Evolutionary conservation across 2,329 filamentous ascomycete genomes (phyloP).

Genomic region (Aspergillus niger): DNA sequence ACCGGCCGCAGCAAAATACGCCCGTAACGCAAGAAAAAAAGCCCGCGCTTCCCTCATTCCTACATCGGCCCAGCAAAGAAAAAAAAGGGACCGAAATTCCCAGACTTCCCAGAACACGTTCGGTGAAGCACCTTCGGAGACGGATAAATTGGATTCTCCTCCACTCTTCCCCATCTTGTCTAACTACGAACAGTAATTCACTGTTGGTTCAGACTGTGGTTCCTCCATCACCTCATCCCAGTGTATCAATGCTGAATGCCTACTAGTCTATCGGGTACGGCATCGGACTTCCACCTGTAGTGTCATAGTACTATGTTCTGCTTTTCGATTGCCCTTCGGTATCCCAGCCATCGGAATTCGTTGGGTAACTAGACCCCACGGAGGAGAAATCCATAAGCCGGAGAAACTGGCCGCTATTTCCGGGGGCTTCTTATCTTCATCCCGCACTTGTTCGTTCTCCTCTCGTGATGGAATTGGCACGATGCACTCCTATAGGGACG

Average conservation of each 20-base stretch:
- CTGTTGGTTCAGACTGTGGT: background rate
- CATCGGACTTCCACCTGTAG: background rate
- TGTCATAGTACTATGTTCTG: too few species aligned
- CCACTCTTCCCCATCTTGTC: background rate
- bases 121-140: slow-evolving; percentile 6
- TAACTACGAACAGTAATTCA: slow-evolving; percentile 3
- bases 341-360: background rate
- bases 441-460: background rate
- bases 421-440: slow-evolving; percentile 4
- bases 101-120: slow-evolving; percentile 10
- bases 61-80: slow-evolving; percentile 4
- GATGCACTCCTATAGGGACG: background rate
- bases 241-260: too few species aligned
- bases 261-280: background rate
- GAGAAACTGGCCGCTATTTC: slow-evolving; percentile 6
- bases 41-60: background rate
- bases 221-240: background rate
- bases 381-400: background rate
- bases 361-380: background rate
- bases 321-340: background rate
- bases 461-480: background rate
- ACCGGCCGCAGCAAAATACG: background rate
- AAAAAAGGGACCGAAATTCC: background rate
- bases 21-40: background rate
- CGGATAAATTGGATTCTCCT: slow-evolving; percentile 7